Base-by-base conservation (phyloP, 352 stramenopile genomes). In the Elongisporangium anandrum region DNA sequence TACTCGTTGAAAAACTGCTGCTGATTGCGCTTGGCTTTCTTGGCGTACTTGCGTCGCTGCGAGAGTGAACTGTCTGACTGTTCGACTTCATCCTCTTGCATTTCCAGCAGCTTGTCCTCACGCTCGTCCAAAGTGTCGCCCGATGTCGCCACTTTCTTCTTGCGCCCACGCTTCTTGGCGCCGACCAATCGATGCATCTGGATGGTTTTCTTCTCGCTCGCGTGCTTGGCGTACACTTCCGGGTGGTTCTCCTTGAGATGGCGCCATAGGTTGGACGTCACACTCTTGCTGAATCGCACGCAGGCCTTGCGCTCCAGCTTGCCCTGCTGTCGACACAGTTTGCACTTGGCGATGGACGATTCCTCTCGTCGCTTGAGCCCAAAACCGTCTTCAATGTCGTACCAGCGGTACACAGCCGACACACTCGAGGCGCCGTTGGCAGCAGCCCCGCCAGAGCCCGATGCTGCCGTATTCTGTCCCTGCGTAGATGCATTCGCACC, bases 251-350 rank as follows among this genome's bases (percentile, higher is more conserved):
- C 82, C 59, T 88, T 89, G 26, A 92, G 61, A 54, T 92, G 82
- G 50, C 82, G 78, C 82, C 82, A 92, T 52, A 92, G 60, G 66
- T 92, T 92, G 19, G 82, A 92, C 52, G 82, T 92, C 50, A 92
- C 82, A 61, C 82, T 92, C 68, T 92, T 92, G 65, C 82, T 90
- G 54, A 92, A 92, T 51, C 80, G 70, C 52, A 92, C 82, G 38
- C 65, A 83, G 24, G 75, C 67, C 61, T 90, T 90, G 67, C 80
- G 78, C 53, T 90, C 80, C 6, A 73, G 47, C 49, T 86, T 85
- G 19, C 80, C 82, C 60, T 89, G 72, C 22, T 75, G 59, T 8
- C 66, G 54, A 52, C 82, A 92, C 29, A 90, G 61, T 51, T 73
- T 84, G 60, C 82, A 92, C 49, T 72, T 73, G 29, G 82, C 82